phyloP scores from a whole-genome alignment of 768 basidiomycete species.

The Dioszegia aurantiaca region DNA sequence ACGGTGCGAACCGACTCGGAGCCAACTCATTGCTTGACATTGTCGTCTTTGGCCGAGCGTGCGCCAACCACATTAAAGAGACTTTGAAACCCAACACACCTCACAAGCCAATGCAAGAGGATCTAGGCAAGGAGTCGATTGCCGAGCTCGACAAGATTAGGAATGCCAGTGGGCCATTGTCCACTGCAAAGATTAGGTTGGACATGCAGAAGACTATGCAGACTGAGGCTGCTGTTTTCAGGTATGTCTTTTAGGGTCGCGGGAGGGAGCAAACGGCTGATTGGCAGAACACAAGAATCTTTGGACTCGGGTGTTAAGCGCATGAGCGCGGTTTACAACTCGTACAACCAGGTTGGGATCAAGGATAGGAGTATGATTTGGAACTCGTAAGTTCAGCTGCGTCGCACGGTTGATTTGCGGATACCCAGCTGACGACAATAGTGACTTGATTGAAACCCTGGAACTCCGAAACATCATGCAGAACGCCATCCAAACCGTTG shows the following conservation, averaged over 20 bases:
- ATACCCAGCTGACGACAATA: slow-evolving; percentile 47
- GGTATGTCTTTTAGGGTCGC: slow-evolving; percentile 52
- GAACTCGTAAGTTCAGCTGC: slow-evolving; percentile 74
- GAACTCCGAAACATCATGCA: slow-evolving; percentile 95
- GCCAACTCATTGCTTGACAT: slow-evolving; percentile 99
- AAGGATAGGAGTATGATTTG: slow-evolving; percentile 99
- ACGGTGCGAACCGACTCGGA: slow-evolving; percentile 98
- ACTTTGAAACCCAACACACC: slow-evolving; percentile 83
- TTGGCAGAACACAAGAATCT: slow-evolving; percentile 70
- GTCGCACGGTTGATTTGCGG: neutral
- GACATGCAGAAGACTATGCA: slow-evolving; percentile 99
- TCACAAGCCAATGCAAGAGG: slow-evolving; percentile 80
- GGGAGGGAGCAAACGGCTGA: neutral
- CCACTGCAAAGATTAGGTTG: slow-evolving; percentile 84
- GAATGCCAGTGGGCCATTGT: slow-evolving; percentile 72
- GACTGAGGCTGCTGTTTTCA: slow-evolving; percentile 94
- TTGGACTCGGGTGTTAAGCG: slow-evolving; percentile 91
- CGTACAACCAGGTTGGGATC: slow-evolving; percentile 85
- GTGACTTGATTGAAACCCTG: slow-evolving; percentile 93
- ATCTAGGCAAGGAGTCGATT: slow-evolving; percentile 78
- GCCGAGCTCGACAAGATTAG: slow-evolving; percentile 79
- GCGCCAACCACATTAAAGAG: slow-evolving; percentile 93
- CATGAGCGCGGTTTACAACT: slow-evolving; percentile 79
- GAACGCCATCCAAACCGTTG: slow-evolving; percentile 93
- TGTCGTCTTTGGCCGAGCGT: slow-evolving; percentile 99